phyloP scores from a whole-genome alignment of 2,329 filamentous ascomycete species.

The Arthrinium puccinioides region DNA sequence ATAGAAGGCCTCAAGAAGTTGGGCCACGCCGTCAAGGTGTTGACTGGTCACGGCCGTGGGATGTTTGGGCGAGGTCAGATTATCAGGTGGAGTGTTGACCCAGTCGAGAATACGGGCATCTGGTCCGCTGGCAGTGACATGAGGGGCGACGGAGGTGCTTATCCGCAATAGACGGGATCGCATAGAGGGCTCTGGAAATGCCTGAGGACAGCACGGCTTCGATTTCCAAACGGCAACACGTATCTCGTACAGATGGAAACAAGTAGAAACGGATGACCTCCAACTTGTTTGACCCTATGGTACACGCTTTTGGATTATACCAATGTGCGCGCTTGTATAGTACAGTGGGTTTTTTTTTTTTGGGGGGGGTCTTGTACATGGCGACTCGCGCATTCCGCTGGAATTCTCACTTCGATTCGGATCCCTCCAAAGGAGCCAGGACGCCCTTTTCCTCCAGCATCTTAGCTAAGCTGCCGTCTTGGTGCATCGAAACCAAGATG shows the following conservation, averaged over 20 bases:
- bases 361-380: no score
- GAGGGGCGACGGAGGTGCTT: slow-evolving; percentile 72
- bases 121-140: slow-evolving; percentile 88
- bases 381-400: not conserved
- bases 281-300: no score
- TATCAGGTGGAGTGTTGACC: slow-evolving; percentile 69
- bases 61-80: slow-evolving; percentile 85
- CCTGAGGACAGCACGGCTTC: no score
- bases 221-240: no score
- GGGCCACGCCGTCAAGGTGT: slow-evolving; percentile 66
- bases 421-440: slow-evolving; percentile 55
- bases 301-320: not conserved
- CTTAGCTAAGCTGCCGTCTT: slow-evolving; percentile 88
- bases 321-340: no score
- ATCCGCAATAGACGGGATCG: slow-evolving; percentile 34
- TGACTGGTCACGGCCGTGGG: slow-evolving; percentile 56
- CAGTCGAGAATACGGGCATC: slow-evolving; percentile 58
- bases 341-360: no score
- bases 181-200: no score
- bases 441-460: slow-evolving; percentile 87
- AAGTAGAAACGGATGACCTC: no score
- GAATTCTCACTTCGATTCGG: not conserved
- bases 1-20: slow-evolving; percentile 58
- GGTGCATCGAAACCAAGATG: slow-evolving; percentile 94
- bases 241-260: no score